Percentiles rank a stretch among this genome's conserved stretches.
phyloP scores from a whole-genome alignment of 306 rosid species.

The Inga oerstediana region DNA sequence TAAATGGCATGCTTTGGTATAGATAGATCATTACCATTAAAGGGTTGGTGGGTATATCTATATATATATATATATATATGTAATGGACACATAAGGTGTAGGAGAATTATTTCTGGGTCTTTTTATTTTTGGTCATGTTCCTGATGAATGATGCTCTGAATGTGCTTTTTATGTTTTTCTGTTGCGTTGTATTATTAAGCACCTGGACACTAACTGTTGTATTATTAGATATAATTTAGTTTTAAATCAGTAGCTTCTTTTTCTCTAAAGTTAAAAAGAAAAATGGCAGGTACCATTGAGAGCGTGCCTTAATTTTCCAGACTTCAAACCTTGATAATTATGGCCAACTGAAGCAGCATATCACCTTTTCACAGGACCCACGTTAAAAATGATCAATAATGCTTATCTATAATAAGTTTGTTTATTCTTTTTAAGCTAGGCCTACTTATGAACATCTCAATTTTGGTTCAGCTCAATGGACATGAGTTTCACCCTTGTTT shows the following conservation, averaged over 20 bases:
- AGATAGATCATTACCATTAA: constrained; percentile 35
- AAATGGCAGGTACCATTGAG: not conserved
- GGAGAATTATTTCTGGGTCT: constrained; percentile 37
- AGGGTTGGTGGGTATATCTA: constrained; percentile 40
- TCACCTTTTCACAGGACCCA: not conserved
- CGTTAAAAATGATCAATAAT: not conserved
- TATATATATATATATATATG: not conserved
- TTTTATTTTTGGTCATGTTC: not conserved
- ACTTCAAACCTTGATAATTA: not conserved
- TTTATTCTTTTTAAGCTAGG: not conserved
- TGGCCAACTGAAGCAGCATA: not conserved
- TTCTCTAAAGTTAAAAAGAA: not conserved
- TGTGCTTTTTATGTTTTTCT: constrained; percentile 41
- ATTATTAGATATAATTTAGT: constrained; percentile 31
- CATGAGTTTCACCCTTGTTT: not conserved
- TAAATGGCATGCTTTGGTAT: constrained; percentile 25
- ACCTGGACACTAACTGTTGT: constrained; percentile 37
- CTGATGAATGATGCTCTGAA: constrained; percentile 13
- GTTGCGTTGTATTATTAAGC: constrained; percentile 33
- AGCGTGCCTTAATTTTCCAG: not conserved
- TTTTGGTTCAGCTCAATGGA: not conserved
- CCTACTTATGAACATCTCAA: not conserved
- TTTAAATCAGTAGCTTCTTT: constrained; percentile 4
- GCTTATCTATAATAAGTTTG: not conserved
- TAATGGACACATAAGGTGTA: constrained; percentile 34